Evolutionary conservation across 2,329 filamentous ascomycete genomes (phyloP), one percentile per base, ranked within the genome.

Genomic region (Aspergillus sp.): DNA sequence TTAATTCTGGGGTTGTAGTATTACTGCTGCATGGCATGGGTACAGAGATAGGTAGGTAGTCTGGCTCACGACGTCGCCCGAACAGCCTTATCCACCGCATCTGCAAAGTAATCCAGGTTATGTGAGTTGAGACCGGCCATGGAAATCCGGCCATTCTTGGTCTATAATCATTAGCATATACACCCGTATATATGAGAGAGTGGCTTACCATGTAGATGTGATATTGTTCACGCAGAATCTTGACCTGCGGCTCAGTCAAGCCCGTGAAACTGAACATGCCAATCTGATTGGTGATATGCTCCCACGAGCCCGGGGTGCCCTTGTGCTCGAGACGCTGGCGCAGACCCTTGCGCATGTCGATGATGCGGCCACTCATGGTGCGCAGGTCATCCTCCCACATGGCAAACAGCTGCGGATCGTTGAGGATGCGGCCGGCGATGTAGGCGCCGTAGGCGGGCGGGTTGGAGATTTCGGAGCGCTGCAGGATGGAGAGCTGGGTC

Each of bases 221-320:
- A 66, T 70, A 73, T 59, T 74, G 72, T 44, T 72, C 68, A 30
- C 69, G 59, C 50, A 75, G 54, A 41, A 65, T 57, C 54, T 61
- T 55, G 3, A 80, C 75, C 52, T 79, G 76, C 3, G 61, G 49
- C 48, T 74, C 70, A 4, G 51, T 72, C 49, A 81, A 61, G 0
- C 77, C 78, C 0, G 75, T 76, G 48, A 94, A 98, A 68, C 85
- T 91, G 74, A 98, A 98, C 93, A 98, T 98, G 73, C 93, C 93
- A 64, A 98, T 98, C 78, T 98, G 93, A 61, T 94, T 87, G 10
- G 90, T 96, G 66, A 98, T 94, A 72, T 98, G 93, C 63, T 90
- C 88, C 93, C 93, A 98, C 9, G 80, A 85, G 30, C 91, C 91
- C 0, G 91, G 91, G 0, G 93, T 96, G 29, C 80, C 81, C 49